These are phyloP conservation scores for Eimeria sp. DNA, from an alignment of 169 alveolate genomes.

Conservation along the genomic window DNA sequence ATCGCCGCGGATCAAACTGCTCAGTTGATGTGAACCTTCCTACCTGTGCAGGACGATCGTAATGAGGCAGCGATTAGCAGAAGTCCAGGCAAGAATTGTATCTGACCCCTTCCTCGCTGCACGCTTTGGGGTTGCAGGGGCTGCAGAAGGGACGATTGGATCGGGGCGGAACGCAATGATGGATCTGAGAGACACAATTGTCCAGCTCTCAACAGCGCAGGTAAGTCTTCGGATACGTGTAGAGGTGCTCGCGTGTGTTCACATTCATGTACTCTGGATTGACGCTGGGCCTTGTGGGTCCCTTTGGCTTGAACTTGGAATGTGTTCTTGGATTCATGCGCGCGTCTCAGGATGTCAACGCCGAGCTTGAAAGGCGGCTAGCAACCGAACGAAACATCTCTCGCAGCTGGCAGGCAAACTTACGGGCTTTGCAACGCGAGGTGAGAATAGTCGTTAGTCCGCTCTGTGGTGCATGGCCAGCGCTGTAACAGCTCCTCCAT, in stretches of 20 bases:
- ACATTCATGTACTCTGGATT: not conserved
- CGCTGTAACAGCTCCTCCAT: not conserved
- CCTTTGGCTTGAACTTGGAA: not conserved
- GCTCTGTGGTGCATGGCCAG: not conserved
- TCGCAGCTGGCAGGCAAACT: slow-evolving; percentile 88
- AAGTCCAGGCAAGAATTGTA: slow-evolving; percentile 69
- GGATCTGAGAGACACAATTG: slow-evolving; percentile 74
- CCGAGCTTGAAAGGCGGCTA: slow-evolving; percentile 87
- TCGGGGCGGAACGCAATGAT: slow-evolving; percentile 16
- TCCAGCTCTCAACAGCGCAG: slow-evolving; percentile 72
- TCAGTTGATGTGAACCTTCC: not conserved
- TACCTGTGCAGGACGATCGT: slow-evolving; percentile 40
- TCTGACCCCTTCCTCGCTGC: slow-evolving; percentile 76
- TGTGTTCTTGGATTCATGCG: not conserved
- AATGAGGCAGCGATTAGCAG: slow-evolving; percentile 80
- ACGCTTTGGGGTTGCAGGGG: slow-evolving; percentile 60
- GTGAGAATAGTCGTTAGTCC: slow-evolving; percentile 49
- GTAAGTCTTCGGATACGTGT: not conserved
- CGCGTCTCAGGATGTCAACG: slow-evolving; percentile 83
- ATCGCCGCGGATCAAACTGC: too few relatives aligned
- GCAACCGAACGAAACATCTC: slow-evolving; percentile 87
- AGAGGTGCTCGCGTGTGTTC: not conserved
- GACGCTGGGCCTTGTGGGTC: not conserved
- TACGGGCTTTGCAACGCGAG: slow-evolving; percentile 87
- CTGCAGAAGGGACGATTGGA: slow-evolving; percentile 32